Evolutionary conservation across 768 basidiomycete genomes (phyloP).

Genomic region (Collybiopsis confluens): DNA sequence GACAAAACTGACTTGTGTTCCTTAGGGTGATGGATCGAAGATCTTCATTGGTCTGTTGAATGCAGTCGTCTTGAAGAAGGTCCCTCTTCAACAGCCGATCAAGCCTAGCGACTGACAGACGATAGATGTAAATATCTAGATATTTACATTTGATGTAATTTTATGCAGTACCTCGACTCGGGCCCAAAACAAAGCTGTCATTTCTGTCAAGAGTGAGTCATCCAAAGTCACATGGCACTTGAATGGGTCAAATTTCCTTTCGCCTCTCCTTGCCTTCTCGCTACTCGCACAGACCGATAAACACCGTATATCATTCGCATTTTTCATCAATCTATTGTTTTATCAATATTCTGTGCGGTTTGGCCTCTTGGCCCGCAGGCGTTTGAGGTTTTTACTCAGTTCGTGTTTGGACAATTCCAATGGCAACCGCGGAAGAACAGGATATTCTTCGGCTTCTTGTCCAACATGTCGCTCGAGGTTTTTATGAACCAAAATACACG

Average conservation of each 20-base stretch:
- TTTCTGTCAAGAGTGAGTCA: too few species aligned
- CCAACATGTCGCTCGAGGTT: slow-evolving; percentile 88
- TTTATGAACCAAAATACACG: slow-evolving; percentile 90
- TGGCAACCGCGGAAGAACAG: slow-evolving; percentile 76
- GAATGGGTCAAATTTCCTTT: too few species aligned
- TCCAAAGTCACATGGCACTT: too few species aligned
- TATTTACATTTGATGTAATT: too few species aligned
- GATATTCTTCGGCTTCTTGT: slow-evolving; percentile 83
- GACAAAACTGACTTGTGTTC: not conserved
- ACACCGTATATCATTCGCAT: too few species aligned
- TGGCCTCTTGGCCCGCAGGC: not conserved
- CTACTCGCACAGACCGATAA: too few species aligned
- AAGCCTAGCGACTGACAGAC: not conserved
- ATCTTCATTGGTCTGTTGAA: not conserved
- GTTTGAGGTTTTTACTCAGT: not conserved
- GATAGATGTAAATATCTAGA: not conserved
- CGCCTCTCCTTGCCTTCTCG: too few species aligned
- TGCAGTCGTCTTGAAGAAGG: not conserved
- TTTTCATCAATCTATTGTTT: too few species aligned
- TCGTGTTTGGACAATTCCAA: slow-evolving; percentile 15
- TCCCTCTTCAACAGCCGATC: not conserved
- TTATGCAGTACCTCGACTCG: too few species aligned
- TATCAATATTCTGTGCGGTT: not conserved
- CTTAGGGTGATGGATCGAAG: not conserved
- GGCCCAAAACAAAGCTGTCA: too few species aligned